Conservation (phyloP, 805 yeast species). For the Candida stauntonica region DNA sequence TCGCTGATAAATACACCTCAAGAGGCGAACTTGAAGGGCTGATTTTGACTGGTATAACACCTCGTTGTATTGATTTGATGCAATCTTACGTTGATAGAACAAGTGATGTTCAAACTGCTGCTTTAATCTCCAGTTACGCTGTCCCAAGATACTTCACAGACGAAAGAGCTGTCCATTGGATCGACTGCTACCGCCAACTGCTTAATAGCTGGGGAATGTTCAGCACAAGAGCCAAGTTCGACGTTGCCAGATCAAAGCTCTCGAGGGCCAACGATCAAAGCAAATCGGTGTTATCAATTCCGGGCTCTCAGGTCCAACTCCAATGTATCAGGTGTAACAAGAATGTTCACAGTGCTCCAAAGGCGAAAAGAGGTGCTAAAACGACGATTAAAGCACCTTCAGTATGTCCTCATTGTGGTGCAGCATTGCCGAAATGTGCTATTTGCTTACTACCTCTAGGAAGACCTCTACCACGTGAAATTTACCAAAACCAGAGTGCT, state of each 20-base stretch:
- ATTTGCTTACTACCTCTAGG: conserved; percentile 83
- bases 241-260: conserved; percentile 67
- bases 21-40: conserved; percentile 90
- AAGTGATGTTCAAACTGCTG: conserved; percentile 88
- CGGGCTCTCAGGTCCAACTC: conserved; percentile 70
- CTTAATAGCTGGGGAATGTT: conserved; percentile 80
- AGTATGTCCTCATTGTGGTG: conserved; percentile 80
- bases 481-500: conserved; percentile 8
- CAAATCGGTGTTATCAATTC: conserved; percentile 32
- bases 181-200: conserved; percentile 58
- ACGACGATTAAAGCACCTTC: conserved; percentile 9
- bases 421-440: conserved; percentile 85
- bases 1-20: conserved; percentile 65
- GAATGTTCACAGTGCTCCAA: conserved; percentile 45
- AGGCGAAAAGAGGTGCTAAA: conserved; percentile 11
- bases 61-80: conserved; percentile 71
- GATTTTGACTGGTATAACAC: conserved; percentile 87
- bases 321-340: conserved; percentile 84
- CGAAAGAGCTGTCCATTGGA: conserved; percentile 73
- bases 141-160: conserved; percentile 81
- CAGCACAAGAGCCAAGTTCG: conserved; percentile 76
- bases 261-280: conserved; percentile 49
- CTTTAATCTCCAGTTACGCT: conserved; percentile 73
- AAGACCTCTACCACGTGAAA: conserved; percentile 43
- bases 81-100: conserved; percentile 88